phyloP scores from a whole-genome alignment of 2,329 filamentous ascomycete genomes.

The Phialocephala subalpina region DNA sequence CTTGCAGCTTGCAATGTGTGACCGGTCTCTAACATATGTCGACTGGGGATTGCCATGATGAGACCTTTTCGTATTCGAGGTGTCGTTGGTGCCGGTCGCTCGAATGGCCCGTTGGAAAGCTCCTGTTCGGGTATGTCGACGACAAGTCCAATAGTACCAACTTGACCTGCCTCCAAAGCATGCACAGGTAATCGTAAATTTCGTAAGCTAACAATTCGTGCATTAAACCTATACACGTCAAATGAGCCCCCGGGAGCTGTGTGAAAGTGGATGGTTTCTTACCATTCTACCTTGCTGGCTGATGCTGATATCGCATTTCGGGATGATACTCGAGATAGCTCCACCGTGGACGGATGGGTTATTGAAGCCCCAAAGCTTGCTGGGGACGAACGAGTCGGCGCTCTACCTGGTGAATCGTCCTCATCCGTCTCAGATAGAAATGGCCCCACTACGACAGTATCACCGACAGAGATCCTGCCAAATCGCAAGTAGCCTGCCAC shows the following conservation, averaged over 20 bases:
- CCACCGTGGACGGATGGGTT: constrained; percentile 61
- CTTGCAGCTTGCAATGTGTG: constrained; percentile 70
- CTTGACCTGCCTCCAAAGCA: constrained; percentile 79
- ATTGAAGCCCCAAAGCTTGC: constrained; percentile 55
- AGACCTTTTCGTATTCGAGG: constrained; percentile 78
- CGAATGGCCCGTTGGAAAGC: constrained; percentile 42
- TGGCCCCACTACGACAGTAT: constrained; percentile 81
- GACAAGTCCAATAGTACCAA: constrained; percentile 85
- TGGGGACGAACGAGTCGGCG: constrained; percentile 52
- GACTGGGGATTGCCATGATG: constrained; percentile 73
- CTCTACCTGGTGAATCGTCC: constrained; percentile 43
- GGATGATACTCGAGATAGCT: constrained; percentile 60
- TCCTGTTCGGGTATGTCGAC: constrained; percentile 55
- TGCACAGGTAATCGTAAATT: constrained; percentile 87
- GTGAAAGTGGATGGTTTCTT: constrained; percentile 43
- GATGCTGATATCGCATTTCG: constrained; percentile 61
- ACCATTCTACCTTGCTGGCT: constrained; percentile 74
- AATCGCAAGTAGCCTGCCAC: constrained; percentile 86
- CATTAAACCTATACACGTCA: constrained; percentile 49
- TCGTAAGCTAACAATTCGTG: constrained; percentile 84
- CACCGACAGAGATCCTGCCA: constrained; percentile 79
- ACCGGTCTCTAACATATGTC: constrained; percentile 63
- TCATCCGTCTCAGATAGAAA: constrained; percentile 67
- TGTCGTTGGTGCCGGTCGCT: constrained; percentile 42
- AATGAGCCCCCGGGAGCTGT: not conserved